These are phyloP conservation scores for Suillus sp. DNA, from an alignment of 768 basidiomycete genomes.

Conservation along the genomic window DNA sequence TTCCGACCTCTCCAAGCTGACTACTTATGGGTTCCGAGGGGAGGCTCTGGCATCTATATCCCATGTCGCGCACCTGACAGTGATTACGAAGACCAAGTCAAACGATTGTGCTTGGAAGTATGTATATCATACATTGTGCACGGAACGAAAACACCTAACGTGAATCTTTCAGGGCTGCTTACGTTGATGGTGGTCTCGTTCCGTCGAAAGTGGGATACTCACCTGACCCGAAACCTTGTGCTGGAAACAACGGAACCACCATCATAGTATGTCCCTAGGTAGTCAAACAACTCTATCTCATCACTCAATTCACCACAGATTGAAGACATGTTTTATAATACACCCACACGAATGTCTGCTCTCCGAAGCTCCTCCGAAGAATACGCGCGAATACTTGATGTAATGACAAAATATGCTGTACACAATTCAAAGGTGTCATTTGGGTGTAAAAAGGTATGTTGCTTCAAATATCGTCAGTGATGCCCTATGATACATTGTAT, in stretches of 20 bases:
- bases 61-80: conserved; percentile 86
- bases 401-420: conserved; percentile 89
- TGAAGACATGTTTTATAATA: conserved; percentile 95
- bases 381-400: conserved; percentile 87
- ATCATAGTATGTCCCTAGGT: conserved; percentile 61
- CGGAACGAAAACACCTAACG: conserved; percentile 2
- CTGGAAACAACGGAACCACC: conserved; percentile 93
- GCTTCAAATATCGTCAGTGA: conserved; percentile 1
- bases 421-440: conserved; percentile 91
- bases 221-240: conserved; percentile 83
- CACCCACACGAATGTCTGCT: conserved; percentile 82
- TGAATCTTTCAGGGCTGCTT: conserved; percentile 61
- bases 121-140: conserved; percentile 32
- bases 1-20: conserved; percentile 79
- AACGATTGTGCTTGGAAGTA: conserved; percentile 94
- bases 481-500: conserved; percentile 9
- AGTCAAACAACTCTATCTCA: neutral
- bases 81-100: conserved; percentile 85
- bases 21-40: conserved; percentile 95
- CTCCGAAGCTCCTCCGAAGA: conserved; percentile 87
- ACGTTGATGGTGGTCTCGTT: conserved; percentile 74
- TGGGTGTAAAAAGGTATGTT: conserved; percentile 83
- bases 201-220: conserved; percentile 70
- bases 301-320: conserved; percentile 54
- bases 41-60: conserved; percentile 97